Base-by-base conservation (phyloP, 2,329 filamentous ascomycete species). In the Fusarium torreyae region DNA sequence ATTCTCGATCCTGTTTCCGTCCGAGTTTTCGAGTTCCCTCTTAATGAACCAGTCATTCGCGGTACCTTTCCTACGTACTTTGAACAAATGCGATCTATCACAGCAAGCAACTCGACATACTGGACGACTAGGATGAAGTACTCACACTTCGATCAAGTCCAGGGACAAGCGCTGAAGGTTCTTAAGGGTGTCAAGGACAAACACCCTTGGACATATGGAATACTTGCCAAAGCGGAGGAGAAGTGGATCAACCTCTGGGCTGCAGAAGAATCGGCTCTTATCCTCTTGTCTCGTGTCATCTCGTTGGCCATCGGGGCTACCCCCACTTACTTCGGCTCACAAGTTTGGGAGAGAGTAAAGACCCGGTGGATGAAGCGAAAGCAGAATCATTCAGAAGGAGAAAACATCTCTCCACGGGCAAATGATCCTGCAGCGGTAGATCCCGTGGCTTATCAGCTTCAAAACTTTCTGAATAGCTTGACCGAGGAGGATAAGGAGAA, bases 61-160 rank as follows among this genome's bases (percentile, higher is more conserved):
- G 46, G 46, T 3, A 26, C 3, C 6, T 57, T 57, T 15, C 54
- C 54, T 2, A 52, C 20, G 1, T 24, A 11, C 3, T 36, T 57
- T 13, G 54, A 57, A 17, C 54, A 57, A 7, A 36, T 57, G 54
- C 38, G 34, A 17, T 51, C 46, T 3, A 28, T 57, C 4, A 57
- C 54, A 13, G 38, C 46, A 3, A 53, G 54, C 10, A 28, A 36
- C 5, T 57, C 54, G 3, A 52, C 38, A 1, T 57, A 43, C 13
- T 57, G 54, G 54, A 14, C 7, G 1, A 52, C n/a, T 7, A 11
- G 14, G 2, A 14, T 4, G 17, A n/a, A 17, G 6, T 57, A 52
- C 11, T 57, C 54, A 1, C 11, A 43, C 3, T 15, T 28, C 4
- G 10, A 43, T 9, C 54, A 22, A 20, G 3, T 52, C 4, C n/a